Base-by-base conservation (phyloP, 805 yeast genomes). In the Jamesozyma lodderae region DNA sequence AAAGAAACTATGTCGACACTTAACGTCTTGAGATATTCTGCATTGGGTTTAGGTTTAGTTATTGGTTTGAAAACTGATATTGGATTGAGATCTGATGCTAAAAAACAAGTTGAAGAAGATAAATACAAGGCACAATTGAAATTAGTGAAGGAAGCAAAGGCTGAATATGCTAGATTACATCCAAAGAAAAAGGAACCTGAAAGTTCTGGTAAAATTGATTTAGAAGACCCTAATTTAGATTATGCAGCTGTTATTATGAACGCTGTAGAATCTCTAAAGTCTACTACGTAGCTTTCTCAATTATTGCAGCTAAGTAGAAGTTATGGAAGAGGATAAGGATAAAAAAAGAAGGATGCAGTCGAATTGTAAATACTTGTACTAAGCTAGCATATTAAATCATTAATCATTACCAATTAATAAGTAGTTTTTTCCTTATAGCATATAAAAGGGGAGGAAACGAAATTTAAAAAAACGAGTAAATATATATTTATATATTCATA, bases 171-270 rank as follows among this genome's bases (percentile, higher is more conserved):
- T 51, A 81, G 75, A 64, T 66, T 77, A 55, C 64, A 73, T 54
- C 66, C 70, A 27, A 63, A 57, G 25, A 56, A 60, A 17, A 47
- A 24, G 11, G 19, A 8, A 3, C 26, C 65, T 22, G 51, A 68
- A 35, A 63, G 70, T n/a, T 50, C 64, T 32, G 68, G 72, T 37
- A 72, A 75, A 38, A 61, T 79, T 49, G 73, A 88, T 67, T 71
- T 87, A 60, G 90, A 85, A 55, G 95, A 87, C 66, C 92, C 94
- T 49, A 81, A 87, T 68, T 74, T 86, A 63, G 97, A 88, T 62
- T 73, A 82, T 53, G 96, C 76, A 38, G 67, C 69, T 47, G 81
- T 76, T 35, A 74, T 81, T 53, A 70, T 79, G 58, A 69, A 76
- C 36, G 77, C 81, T 52, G 72, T 81, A 48, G 79, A 75, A 51